phyloP scores from a whole-genome alignment of 345 rosid species.

The Dovyalis caffra region DNA sequence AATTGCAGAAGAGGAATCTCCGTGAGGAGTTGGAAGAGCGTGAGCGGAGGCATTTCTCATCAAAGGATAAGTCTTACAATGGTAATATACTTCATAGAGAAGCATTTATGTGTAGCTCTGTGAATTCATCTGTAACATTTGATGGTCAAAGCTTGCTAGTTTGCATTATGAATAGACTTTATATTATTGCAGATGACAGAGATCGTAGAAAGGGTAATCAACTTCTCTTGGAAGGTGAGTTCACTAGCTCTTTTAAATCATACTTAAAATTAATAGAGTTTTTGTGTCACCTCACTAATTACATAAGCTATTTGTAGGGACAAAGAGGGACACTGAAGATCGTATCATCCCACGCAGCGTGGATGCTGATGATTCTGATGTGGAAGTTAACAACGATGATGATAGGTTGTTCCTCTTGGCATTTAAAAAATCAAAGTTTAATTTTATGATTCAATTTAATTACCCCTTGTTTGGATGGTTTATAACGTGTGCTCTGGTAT shows the following conservation, averaged over 20 bases:
- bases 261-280: background rate
- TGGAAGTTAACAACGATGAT: slow-evolving; percentile 61
- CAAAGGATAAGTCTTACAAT: slow-evolving; percentile 69
- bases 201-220: slow-evolving; percentile 78
- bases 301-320: slow-evolving; percentile 37
- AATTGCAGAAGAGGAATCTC: slow-evolving; percentile 73
- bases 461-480: background rate
- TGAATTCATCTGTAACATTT: slow-evolving; percentile 3
- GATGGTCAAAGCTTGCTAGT: slow-evolving; percentile 1
- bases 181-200: slow-evolving; percentile 66
- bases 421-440: background rate
- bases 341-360: slow-evolving; percentile 74
- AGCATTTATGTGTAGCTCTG: background rate
- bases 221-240: slow-evolving; percentile 72
- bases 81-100: slow-evolving; percentile 32
- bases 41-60: slow-evolving; percentile 85
- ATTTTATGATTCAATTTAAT: background rate
- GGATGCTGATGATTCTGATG: slow-evolving; percentile 98
- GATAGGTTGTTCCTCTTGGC: slow-evolving; percentile 48
- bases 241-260: background rate
- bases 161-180: background rate
- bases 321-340: slow-evolving; percentile 77
- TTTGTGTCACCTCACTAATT: slow-evolving; percentile 25
- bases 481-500: too few relatives aligned
- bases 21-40: slow-evolving; percentile 90